These are phyloP conservation scores for Fusarium odoratissimum DNA, from an alignment of 2,329 filamentous ascomycete genomes.

Conservation along the genomic window DNA sequence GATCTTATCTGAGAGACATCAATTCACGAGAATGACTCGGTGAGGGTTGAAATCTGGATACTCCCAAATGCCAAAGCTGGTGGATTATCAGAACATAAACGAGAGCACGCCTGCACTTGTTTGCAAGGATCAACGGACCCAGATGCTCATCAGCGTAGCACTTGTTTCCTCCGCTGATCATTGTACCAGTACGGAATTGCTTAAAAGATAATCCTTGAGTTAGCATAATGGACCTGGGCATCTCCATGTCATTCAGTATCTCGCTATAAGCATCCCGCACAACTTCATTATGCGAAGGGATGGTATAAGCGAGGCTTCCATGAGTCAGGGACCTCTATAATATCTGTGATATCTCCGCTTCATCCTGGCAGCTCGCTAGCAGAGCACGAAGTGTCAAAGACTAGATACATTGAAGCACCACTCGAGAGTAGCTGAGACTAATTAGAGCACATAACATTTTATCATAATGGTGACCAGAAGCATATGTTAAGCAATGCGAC, in stretches of 20 bases:
- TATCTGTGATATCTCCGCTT: background rate
- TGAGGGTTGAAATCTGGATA: background rate
- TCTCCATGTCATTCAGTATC: conserved; percentile 3
- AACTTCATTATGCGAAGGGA: background rate
- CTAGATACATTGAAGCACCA: background rate
- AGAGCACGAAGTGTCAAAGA: background rate
- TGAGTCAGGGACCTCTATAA: background rate
- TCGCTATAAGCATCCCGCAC: background rate
- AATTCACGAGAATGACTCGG: background rate
- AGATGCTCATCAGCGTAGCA: conserved; percentile 16
- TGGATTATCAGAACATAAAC: background rate
- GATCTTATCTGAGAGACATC: conserved; percentile 20
- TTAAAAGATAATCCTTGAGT: conserved; percentile 14
- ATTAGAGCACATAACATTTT: no score
- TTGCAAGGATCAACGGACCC: conserved; percentile 16
- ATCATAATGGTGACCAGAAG: background rate
- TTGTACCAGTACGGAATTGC: conserved; percentile 3
- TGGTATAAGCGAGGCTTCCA: background rate
- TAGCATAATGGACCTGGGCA: conserved; percentile 8
- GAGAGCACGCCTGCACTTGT: background rate
- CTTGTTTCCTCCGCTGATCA: conserved; percentile 28
- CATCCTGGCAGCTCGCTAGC: background rate
- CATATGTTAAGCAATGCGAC: background rate
- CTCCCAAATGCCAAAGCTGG: background rate
- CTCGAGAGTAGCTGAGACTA: background rate